A percentile compares a stretch with the other conserved stretches of the same genome.
Evolutionary conservation across 2,329 filamentous ascomycete genomes (phyloP).

Genomic region (Trichophyton equinum): DNA sequence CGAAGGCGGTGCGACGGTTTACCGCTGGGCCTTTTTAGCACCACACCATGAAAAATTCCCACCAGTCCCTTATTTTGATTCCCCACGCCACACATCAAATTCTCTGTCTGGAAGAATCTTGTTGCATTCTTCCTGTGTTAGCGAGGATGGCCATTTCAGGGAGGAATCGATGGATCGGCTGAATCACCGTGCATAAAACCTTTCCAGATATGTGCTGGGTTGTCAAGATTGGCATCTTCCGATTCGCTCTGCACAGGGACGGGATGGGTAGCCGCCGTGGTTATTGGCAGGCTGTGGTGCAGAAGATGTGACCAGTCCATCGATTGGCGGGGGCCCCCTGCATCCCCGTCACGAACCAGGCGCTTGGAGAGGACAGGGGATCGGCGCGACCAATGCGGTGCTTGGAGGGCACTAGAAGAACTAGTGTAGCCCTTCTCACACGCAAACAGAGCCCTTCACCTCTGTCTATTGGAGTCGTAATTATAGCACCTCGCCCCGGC

Average conservation of each 20-base stretch:
- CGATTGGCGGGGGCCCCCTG: slow-evolving; percentile 3
- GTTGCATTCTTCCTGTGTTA: not conserved
- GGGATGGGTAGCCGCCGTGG: slow-evolving; percentile 2
- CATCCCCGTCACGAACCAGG: not conserved
- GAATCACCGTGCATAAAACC: slow-evolving; percentile 1
- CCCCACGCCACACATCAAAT: not conserved
- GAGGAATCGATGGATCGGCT: not conserved
- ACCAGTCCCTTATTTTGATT: not conserved
- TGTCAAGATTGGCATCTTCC: not conserved
- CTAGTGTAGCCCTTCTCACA: not conserved
- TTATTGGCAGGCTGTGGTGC: not conserved
- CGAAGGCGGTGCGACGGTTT: not conserved
- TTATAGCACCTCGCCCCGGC: not conserved
- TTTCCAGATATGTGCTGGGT: not conserved
- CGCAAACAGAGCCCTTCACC: not conserved
- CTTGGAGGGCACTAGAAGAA: not conserved
- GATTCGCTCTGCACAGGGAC: not conserved
- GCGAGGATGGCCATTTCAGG: not conserved
- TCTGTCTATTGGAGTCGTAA: not conserved
- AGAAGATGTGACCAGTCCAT: slow-evolving; percentile 4
- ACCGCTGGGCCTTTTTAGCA: not conserved
- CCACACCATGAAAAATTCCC: not conserved
- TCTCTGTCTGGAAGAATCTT: not conserved
- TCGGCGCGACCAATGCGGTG: slow-evolving; percentile 3
- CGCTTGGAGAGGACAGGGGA: slow-evolving; percentile 2